Base-by-base conservation (phyloP, 164 flowering plant genomes). In the Paratinospora sagittata region DNA sequence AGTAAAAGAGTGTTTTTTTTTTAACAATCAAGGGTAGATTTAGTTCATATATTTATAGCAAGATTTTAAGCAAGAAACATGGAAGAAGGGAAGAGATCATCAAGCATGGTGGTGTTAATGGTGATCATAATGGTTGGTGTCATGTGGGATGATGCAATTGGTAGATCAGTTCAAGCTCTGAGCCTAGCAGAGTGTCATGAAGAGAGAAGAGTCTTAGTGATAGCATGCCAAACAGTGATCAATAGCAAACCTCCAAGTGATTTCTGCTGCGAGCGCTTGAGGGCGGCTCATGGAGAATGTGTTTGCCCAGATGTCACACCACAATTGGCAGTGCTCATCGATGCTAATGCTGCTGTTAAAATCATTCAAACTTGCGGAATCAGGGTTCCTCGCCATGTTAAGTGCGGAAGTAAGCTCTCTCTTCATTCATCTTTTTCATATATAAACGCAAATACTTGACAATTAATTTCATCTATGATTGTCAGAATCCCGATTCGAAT, bases 381-480 rank as follows among this genome's bases (percentile, higher is more conserved):
- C 27, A 57, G 27, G 9, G 83, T 80, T 13, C 85, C 83, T 77
- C 78, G 81, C n/a, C 79, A 78, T 72, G 74, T n/a, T 68, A 80
- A 78, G 73, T 79, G 82, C 58, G 81, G 83, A 14, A 80, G 78
- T 80, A 77, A 73, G 81, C 43, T 65, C 55, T 36, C 19, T 68
- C 63, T 69, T 41, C 3, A 16, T 10, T 12, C 17, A n/a, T n/a
- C n/a, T n/a, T n/a, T n/a, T n/a, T n/a, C n/a, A n/a, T n/a, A n/a
- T n/a, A n/a, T n/a, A 8, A 9, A 2, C 12, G 26, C 19, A 37
- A 27, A 12, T 30, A 4, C 8, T 63, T 30, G 27, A 23, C 9
- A 6, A 0, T 60, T 30, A 30, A 30, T 30, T 30, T 30, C 34
- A 30, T 30, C 34, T 30, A 30, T 30, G 34, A 4, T 30, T 30